Evolutionary conservation across 2,329 filamentous ascomycete species (phyloP).

Genomic region (Diaporthe batatas): DNA sequence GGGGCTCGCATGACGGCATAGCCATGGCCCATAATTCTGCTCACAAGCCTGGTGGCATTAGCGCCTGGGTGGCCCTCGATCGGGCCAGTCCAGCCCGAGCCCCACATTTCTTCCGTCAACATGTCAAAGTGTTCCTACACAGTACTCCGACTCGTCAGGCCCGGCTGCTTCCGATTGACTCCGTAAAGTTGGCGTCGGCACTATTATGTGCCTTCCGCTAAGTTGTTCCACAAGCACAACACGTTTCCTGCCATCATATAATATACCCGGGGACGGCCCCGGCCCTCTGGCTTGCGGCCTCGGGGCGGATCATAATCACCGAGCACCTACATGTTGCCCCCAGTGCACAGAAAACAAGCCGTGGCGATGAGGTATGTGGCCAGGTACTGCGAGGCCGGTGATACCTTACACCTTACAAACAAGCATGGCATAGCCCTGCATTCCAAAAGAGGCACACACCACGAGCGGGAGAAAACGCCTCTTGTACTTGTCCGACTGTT

Average conservation of each 20-base stretch:
- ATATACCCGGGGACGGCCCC: not conserved
- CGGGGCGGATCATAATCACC: conserved; percentile 20
- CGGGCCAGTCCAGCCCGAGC: conserved; percentile 34
- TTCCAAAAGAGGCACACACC: conserved; percentile 48
- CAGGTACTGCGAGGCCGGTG: conserved; percentile 46
- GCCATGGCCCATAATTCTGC: conserved; percentile 2
- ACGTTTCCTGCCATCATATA: too few species aligned
- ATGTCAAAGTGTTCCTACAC: too few species aligned
- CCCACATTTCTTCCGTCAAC: conserved; percentile 14
- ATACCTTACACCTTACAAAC: conserved; percentile 44
- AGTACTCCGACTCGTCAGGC: too few species aligned
- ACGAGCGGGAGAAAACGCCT: conserved; percentile 54
- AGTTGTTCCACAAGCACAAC: too few species aligned
- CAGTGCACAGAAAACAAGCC: conserved; percentile 47
- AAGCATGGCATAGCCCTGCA: conserved; percentile 47
- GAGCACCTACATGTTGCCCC: conserved; percentile 44
- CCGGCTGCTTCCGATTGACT: not conserved
- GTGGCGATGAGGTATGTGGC: conserved; percentile 48
- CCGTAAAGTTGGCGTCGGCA: too few species aligned
- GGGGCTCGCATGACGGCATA: conserved; percentile 39
- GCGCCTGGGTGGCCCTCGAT: conserved; percentile 12
- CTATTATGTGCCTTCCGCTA: too few species aligned
- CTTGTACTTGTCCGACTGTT: conserved; percentile 51
- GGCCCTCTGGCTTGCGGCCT: not conserved
- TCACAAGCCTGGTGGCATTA: not conserved